Base-by-base conservation (phyloP, 495 filamentous ascomycete genomes). In the Geopyxis carbonaria region DNA sequence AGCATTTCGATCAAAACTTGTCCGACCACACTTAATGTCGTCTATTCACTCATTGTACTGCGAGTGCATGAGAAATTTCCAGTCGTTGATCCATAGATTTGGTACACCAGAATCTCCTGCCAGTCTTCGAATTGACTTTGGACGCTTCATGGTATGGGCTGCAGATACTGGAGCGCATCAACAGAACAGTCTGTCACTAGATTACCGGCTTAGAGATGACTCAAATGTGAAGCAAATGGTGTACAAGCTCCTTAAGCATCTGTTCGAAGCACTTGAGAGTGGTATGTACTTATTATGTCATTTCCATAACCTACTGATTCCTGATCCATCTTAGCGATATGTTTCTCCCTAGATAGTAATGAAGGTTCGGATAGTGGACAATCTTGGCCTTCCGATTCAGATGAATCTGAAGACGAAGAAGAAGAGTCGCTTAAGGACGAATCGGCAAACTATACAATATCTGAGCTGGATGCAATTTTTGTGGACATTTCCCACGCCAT, bases 151-250 rank as follows among this genome's bases (percentile, higher is more conserved):
- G 6, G 35, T 58, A 5, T 60, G 58, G 58, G 45, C 58, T 19
- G 52, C 43, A 8, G 57, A 60, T 44, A 43, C 49, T 28, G 58
- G 58, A 16, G 58, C 53, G 15, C 58, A 61, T 21, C 32, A 37
- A 22, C 44, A 22, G 5, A 46, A 46, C 3, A 33, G 48, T 27
- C 20, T 42, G 16, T 51, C 48, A 1, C 27, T 52, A 2, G 47
- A 50, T 14, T 23, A 52, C 31, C 27, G 31, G 6, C 24, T 39
- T 13, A 5, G 36, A 13, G 21, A 39, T 16, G 21, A 21, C 9
- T 6, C 36, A 7, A 11, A 25, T 14, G 36, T 29, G 9, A 25
- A 28, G 11, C 11, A 14, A 7, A 27, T 27, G 21, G 24, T 39
- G 10, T 9, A 7, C 13, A 29, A n/a, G 4, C 10, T 39, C 5